Percentiles rank a stretch among this genome's conserved stretches.
Conservation (phyloP, 1,284 basidiomycete species). For the Somion occarium region DNA sequence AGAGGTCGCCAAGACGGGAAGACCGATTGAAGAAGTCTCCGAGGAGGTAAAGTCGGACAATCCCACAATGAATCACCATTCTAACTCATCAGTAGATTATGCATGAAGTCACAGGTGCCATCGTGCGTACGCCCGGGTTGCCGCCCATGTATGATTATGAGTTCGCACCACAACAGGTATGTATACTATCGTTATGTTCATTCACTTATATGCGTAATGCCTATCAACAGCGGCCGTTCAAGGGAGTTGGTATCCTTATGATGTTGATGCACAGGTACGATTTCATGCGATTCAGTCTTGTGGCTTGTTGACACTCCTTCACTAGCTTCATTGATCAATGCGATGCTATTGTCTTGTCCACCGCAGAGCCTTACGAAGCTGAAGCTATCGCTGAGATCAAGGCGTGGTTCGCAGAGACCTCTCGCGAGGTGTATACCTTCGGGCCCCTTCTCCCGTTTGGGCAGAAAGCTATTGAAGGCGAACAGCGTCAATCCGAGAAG, state of each 20-base stretch:
- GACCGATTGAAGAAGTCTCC: slow-evolving; percentile 9
- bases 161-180: slow-evolving; percentile 17
- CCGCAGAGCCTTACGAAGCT: slow-evolving; percentile 4
- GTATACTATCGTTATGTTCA: slow-evolving; percentile 2
- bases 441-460: slow-evolving; percentile 1
- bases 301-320: neutral
- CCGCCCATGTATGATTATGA: slow-evolving; percentile 23
- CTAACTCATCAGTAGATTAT: slow-evolving; percentile 8
- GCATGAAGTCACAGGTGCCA: neutral
- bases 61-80: neutral
- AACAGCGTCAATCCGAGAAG: neutral
- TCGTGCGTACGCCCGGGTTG: slow-evolving; percentile 17
- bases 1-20: slow-evolving; percentile 11
- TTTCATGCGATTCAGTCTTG: neutral
- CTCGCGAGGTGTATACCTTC: neutral
- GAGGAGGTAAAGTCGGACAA: slow-evolving; percentile 12
- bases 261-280: neutral
- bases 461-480: neutral
- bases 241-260: neutral
- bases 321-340: neutral
- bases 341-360: slow-evolving; percentile 4
- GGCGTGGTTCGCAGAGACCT: slow-evolving; percentile 3
- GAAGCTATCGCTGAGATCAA: slow-evolving; percentile 1
- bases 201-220: neutral
- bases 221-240: neutral